These are phyloP conservation scores for Picochlorum costavermella DNA, from an alignment of 139 green algal species.

Conservation along the genomic window DNA sequence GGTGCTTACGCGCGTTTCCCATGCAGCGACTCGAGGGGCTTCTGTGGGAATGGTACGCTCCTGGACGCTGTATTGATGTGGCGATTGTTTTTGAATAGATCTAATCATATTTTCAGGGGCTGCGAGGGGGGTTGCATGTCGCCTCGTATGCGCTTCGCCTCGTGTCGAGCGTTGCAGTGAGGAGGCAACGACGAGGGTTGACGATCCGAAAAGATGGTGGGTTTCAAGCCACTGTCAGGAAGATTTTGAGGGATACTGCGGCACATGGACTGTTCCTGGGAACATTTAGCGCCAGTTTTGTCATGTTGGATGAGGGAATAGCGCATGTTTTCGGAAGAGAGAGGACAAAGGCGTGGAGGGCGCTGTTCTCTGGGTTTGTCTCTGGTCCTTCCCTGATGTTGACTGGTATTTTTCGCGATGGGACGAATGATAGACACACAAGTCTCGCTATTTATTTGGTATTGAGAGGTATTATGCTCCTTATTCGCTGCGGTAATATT, in stretches of 20 bases:
- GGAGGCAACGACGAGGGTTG: not conserved
- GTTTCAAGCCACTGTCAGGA: not conserved
- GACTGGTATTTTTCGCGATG: slow-evolving; percentile 24
- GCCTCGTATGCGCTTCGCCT: slow-evolving; percentile 25
- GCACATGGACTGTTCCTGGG: slow-evolving; percentile 65
- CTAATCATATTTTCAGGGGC: not conserved
- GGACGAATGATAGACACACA: slow-evolving; percentile 52
- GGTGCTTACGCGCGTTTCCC: no score
- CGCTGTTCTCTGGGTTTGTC: slow-evolving; percentile 57
- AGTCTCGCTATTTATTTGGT: slow-evolving; percentile 83
- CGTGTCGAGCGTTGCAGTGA: slow-evolving; percentile 1
- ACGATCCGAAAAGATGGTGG: not conserved
- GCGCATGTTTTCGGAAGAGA: slow-evolving; percentile 17
- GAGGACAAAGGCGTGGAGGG: slow-evolving; percentile 49
- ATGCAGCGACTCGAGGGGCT: no score
- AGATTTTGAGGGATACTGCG: slow-evolving; percentile 45
- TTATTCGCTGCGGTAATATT: slow-evolving; percentile 81
- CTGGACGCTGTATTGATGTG: no score
- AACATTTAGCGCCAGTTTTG: slow-evolving; percentile 50
- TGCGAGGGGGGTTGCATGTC: slow-evolving; percentile 37
- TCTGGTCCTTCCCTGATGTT: slow-evolving; percentile 79
- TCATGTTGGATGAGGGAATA: slow-evolving; percentile 66
- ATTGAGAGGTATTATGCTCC: slow-evolving; percentile 71
- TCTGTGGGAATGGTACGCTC: no score
- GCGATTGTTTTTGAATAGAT: no score